These are phyloP conservation scores for Astrocystis sublimbata DNA, from an alignment of 495 filamentous ascomycete genomes.

Conservation along the genomic window DNA sequence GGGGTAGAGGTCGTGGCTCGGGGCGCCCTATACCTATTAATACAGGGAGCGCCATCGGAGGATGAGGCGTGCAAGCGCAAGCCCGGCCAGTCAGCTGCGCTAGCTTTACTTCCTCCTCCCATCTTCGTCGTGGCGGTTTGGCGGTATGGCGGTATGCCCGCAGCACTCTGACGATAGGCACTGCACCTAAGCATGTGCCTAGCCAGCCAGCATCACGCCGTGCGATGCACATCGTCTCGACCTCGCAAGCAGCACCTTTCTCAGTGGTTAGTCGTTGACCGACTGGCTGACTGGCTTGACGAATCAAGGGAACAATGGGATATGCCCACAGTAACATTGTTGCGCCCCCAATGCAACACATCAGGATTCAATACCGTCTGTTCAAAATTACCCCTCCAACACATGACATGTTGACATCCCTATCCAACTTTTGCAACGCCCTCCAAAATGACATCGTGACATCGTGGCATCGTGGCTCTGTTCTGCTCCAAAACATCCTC, in stretches of 20 bases:
- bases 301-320: neutral
- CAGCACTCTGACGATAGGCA: neutral
- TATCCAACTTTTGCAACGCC: neutral
- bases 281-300: neutral
- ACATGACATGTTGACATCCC: neutral
- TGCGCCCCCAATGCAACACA: constrained; percentile 16
- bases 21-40: constrained; percentile 14
- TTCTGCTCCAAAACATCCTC: neutral
- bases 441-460: neutral
- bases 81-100: constrained; percentile 11
- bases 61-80: constrained; percentile 11
- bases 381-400: neutral
- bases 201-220: constrained; percentile 5
- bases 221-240: constrained; percentile 1
- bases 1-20: constrained; percentile 11
- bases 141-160: constrained; percentile 1
- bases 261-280: neutral
- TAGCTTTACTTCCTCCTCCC: constrained; percentile 10
- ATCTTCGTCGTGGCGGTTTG: neutral
- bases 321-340: neutral
- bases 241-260: neutral
- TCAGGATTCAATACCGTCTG: constrained; percentile 9
- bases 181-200: neutral
- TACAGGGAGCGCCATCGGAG: constrained; percentile 16
- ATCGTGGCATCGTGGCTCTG: neutral